phyloP scores from a whole-genome alignment of 352 stramenopile species.

The Pythium sp. region DNA sequence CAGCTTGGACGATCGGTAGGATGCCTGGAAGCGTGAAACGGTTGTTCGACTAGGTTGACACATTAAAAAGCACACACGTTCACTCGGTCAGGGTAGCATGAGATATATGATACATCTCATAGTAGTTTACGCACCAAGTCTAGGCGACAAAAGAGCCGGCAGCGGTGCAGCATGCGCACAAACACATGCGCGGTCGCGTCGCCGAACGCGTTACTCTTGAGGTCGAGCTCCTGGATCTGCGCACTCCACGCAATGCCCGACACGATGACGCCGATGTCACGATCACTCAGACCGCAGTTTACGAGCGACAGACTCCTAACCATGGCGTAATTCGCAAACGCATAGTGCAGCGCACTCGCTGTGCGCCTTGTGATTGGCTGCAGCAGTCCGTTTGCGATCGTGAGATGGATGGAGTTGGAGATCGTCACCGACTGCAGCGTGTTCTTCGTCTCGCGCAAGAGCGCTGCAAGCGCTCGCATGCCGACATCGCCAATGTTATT shows the following conservation, averaged over 20 bases:
- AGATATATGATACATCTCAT: neutral
- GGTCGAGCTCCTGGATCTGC: slow-evolving; percentile 30
- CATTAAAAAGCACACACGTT: neutral
- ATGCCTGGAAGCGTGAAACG: slow-evolving; percentile 27
- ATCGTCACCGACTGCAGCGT: slow-evolving; percentile 23
- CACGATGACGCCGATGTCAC: slow-evolving; percentile 33
- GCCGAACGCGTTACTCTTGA: slow-evolving; percentile 33
- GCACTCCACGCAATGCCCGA: slow-evolving; percentile 39
- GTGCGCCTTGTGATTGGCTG: slow-evolving; percentile 22
- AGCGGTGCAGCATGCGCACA: slow-evolving; percentile 32
- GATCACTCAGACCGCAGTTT: slow-evolving; percentile 38
- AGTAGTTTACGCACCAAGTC: slow-evolving; percentile 35
- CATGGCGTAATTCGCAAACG: slow-evolving; percentile 31
- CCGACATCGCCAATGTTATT: slow-evolving; percentile 35
- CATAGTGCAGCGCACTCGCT: slow-evolving; percentile 28
- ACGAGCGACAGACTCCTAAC: slow-evolving; percentile 29
- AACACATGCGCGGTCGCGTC: slow-evolving; percentile 31
- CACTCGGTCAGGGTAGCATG: neutral
- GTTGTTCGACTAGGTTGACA: slow-evolving; percentile 33
- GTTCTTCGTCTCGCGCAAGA: slow-evolving; percentile 23
- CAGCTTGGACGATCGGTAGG: slow-evolving; percentile 17
- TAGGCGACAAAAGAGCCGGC: slow-evolving; percentile 26
- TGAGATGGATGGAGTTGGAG: slow-evolving; percentile 31
- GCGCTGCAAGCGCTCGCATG: slow-evolving; percentile 28
- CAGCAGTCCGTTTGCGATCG: slow-evolving; percentile 23